Conservation (phyloP, 2,329 filamentous ascomycete species). For the Huntiella omanensis region DNA sequence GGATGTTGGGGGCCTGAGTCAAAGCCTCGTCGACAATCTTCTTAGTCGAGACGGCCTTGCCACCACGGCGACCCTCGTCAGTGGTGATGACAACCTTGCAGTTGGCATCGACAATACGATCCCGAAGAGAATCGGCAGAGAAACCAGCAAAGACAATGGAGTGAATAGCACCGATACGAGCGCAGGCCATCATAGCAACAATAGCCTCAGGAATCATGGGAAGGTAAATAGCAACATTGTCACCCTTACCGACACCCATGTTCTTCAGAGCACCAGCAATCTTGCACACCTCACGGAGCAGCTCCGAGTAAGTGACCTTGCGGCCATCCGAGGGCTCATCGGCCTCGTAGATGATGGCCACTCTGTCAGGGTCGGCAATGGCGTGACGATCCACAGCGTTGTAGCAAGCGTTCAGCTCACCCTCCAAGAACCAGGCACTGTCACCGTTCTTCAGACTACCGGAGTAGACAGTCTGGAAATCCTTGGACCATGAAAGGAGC, state of each 20-base stretch:
- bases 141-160: conserved; percentile 97
- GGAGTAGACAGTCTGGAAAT: conserved; percentile 75
- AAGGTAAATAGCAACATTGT: conserved; percentile 91
- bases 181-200: conserved; percentile 75
- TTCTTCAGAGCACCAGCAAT: conserved; percentile 77
- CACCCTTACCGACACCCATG: conserved; percentile 92
- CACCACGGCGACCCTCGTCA: conserved; percentile 93
- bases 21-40: conserved; percentile 97
- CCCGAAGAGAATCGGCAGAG: conserved; percentile 85
- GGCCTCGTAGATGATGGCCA: conserved; percentile 97
- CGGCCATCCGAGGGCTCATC: conserved; percentile 79
- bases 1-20: conserved; percentile 83
- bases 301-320: conserved; percentile 79
- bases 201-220: conserved; percentile 98
- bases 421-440: conserved; percentile 87
- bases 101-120: conserved; percentile 79
- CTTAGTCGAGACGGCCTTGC: conserved; percentile 94
- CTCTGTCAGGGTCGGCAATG: conserved; percentile 79
- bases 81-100: conserved; percentile 92
- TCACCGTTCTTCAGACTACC: conserved; percentile 67
- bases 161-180: conserved; percentile 86
- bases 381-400: conserved; percentile 96
- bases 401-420: conserved; percentile 84
- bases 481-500: conserved; percentile 71
- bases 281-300: conserved; percentile 77